Evolutionary conservation across 495 filamentous ascomycete genomes (phyloP).

Genomic region (Neurospora cerealis): DNA sequence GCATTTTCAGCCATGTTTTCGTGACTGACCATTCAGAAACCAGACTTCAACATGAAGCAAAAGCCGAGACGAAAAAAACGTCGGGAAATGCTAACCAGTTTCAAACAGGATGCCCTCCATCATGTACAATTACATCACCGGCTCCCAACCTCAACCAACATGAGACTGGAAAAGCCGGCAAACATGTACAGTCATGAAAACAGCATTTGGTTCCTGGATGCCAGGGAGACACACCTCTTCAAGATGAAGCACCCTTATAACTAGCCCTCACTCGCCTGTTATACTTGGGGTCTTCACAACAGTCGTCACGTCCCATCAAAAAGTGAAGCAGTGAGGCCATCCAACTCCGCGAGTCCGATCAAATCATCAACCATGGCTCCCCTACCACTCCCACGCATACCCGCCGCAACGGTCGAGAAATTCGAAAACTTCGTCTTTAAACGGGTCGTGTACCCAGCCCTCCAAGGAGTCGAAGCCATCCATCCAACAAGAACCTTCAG

Average conservation of each 20-base stretch:
- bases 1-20: neutral
- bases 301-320: neutral
- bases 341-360: neutral
- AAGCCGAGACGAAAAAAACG: neutral
- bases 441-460: constrained; percentile 1
- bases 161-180: neutral
- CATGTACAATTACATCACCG: constrained; percentile 19
- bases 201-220: neutral
- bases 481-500: neutral
- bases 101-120: neutral
- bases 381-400: neutral
- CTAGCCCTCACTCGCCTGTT: neutral
- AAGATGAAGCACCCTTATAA: neutral
- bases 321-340: neutral
- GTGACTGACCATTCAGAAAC: neutral
- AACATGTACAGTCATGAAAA: neutral
- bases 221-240: neutral
- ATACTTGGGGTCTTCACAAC: neutral
- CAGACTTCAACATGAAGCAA: neutral
- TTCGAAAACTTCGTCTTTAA: neutral
- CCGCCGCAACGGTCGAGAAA: neutral
- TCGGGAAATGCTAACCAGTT: neutral
- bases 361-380: constrained; percentile 1
- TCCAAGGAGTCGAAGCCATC: constrained; percentile 1
- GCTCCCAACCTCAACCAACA: neutral